These are phyloP conservation scores for Ophiognomonia clavigignenti-juglandacearum DNA, from an alignment of 2,329 filamentous ascomycete genomes.

Conservation along the genomic window DNA sequence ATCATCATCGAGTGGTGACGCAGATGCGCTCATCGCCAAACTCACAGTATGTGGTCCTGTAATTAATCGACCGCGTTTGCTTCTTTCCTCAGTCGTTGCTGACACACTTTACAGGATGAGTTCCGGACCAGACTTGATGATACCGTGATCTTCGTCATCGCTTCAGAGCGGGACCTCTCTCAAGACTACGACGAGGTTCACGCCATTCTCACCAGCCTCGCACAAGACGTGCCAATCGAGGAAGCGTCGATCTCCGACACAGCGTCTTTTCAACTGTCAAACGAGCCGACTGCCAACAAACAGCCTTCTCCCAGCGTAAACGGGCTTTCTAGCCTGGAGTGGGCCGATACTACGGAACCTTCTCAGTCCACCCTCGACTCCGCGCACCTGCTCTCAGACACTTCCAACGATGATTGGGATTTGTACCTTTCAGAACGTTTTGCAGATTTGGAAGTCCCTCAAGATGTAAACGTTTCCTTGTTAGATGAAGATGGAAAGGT, in stretches of 20 bases:
- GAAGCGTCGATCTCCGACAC: conserved; percentile 75
- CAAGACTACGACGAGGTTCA: conserved; percentile 50
- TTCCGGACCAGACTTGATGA: conserved; percentile 75
- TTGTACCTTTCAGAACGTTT: conserved; percentile 12
- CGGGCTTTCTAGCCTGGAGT: conserved; percentile 19
- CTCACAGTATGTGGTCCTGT: conserved; percentile 3
- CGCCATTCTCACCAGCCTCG: conserved; percentile 59
- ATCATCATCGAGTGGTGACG: conserved; percentile 4
- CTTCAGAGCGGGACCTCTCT: conserved; percentile 66
- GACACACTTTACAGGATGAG: conserved; percentile 47
- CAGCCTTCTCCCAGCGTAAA: conserved; percentile 5
- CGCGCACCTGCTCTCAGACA: conserved; percentile 7
- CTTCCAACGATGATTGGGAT: conserved; percentile 13
- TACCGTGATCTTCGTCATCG: conserved; percentile 70
- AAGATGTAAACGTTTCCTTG: conserved; percentile 27
- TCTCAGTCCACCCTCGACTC: conserved; percentile 9
- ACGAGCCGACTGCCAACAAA: conserved; percentile 33
- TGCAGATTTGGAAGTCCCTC: conserved; percentile 22
- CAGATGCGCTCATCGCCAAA: conserved; percentile 6
- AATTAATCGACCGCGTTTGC: not conserved
- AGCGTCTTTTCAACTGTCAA: conserved; percentile 50
- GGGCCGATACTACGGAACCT: conserved; percentile 4
- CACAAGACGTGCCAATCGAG: conserved; percentile 57
- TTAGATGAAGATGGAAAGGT: conserved; percentile 59
- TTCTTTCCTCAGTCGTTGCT: not conserved